Evolutionary conservation across 2,329 filamentous ascomycete species (phyloP), one percentile per base, ranked within the genome.

Genomic region (Clathrospora elynae): DNA sequence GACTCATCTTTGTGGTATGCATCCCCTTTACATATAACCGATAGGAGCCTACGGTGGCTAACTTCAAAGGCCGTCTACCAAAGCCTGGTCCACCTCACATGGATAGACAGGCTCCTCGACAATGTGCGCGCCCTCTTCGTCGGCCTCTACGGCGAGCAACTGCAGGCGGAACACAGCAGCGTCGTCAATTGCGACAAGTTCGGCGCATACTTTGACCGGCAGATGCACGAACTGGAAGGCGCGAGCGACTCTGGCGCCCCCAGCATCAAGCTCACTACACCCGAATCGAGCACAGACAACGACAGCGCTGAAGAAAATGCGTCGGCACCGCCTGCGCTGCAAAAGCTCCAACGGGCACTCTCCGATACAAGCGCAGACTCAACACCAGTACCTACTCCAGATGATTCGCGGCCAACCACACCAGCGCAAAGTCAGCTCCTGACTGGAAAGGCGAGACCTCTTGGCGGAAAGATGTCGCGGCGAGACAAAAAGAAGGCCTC

Each of bases 81-180:
- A 67, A 96, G 91, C 25, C 83, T 99, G 20, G 81, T 99, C 19
- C 91, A 96, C 71, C 82, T 99, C 6, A 91, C 88, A 9, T 99
- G 95, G 93, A 89, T 97, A 54, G 93, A 99, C 71, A 90, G 93
- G 70, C 85, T 99, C 33, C 84, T 99, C 56, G 92, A 96, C 65
- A 95, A 97, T 63, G 90, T 97, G 62, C 89, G 86, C 68, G 90
- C 88, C 7, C 85, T 99, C 22, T 99, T 97, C 66, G 80, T 93
- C 55, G 88, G 90, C 54, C 79, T 96, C 18, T 99, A 97, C 69
- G 88, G 85, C 56, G 86, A 93, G 45, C 87, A 96, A 70, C 76
- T 99, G 41, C 90, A 84, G 68, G 88, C 88, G 58, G 82, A 87
- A 17, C 82, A 92, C 66, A 88, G 85, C 8, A 90, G 87, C 39